Evolutionary conservation across 371 early-diverging fungal species (phyloP).

Genomic region (Rhizopus delemar): DNA sequence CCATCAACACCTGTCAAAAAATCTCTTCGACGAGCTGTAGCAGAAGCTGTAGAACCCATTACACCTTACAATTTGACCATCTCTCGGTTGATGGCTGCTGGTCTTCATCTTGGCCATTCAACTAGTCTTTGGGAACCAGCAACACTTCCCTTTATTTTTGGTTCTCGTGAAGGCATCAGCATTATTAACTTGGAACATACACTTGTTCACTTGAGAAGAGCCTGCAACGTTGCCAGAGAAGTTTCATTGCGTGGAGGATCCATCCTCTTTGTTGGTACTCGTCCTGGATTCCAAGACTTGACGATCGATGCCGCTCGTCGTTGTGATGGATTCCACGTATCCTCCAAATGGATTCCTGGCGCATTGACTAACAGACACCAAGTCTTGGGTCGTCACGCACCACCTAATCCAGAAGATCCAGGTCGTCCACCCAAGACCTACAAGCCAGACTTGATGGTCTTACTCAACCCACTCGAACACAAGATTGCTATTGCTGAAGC

Average conservation of each 20-base stretch:
- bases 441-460: slow-evolving; percentile 88
- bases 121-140: slow-evolving; percentile 77
- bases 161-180: slow-evolving; percentile 87
- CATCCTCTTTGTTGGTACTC: slow-evolving; percentile 89
- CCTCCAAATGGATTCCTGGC: slow-evolving; percentile 85
- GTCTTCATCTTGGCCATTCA: slow-evolving; percentile 91
- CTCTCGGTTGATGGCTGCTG: slow-evolving; percentile 78
- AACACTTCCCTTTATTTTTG: slow-evolving; percentile 88
- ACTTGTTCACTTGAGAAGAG: slow-evolving; percentile 82
- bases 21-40: slow-evolving; percentile 37
- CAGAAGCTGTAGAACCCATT: slow-evolving; percentile 30
- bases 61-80: slow-evolving; percentile 63
- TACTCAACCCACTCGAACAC: slow-evolving; percentile 85
- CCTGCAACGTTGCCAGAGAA: slow-evolving; percentile 73
- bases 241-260: slow-evolving; percentile 81
- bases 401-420: slow-evolving; percentile 58
- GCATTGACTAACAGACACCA: slow-evolving; percentile 86
- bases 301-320: slow-evolving; percentile 81
- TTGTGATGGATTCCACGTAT: slow-evolving; percentile 80
- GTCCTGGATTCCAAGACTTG: slow-evolving; percentile 65
- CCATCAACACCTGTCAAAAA: slow-evolving; percentile 31
- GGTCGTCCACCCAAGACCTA: slow-evolving; percentile 58
- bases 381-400: slow-evolving; percentile 68
- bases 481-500: slow-evolving; percentile 83
- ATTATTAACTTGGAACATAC: slow-evolving; percentile 96